phyloP scores from a whole-genome alignment of 345 rosid species.

The Euclidium syriacum region DNA sequence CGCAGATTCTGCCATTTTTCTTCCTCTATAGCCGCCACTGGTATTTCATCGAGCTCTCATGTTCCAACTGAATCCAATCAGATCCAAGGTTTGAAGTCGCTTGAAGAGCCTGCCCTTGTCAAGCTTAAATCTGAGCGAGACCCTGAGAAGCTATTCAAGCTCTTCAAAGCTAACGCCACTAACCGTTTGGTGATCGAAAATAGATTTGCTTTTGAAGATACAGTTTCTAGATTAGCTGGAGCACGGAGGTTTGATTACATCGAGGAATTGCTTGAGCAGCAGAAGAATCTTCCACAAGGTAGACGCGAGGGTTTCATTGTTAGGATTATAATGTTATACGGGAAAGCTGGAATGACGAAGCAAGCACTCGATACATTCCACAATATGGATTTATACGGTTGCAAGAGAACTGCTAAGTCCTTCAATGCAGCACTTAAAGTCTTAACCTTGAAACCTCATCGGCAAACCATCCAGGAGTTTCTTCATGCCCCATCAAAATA shows the following conservation, averaged over 20 bases:
- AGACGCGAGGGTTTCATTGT: conserved; percentile 78
- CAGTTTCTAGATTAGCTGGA: conserved; percentile 65
- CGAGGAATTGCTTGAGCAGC: conserved; percentile 77
- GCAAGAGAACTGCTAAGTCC: conserved; percentile 66
- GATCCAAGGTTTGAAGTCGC: conserved; percentile 20
- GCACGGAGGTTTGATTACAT: conserved; percentile 64
- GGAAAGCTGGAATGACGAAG: conserved; percentile 69
- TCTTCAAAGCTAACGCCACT: conserved; percentile 65
- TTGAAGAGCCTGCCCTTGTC: conserved; percentile 62
- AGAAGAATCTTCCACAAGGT: conserved; percentile 73
- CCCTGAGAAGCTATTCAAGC: conserved; percentile 61
- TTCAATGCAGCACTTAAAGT: conserved; percentile 68
- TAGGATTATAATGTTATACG: conserved; percentile 79
- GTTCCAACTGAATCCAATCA: conserved; percentile 2
- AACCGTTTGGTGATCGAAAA: conserved; percentile 61
- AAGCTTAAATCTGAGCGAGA: conserved; percentile 75
- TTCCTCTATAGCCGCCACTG: conserved; percentile 19
- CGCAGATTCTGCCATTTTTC: conserved; percentile 50
- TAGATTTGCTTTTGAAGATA: conserved; percentile 68
- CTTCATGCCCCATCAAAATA: conserved; percentile 42
- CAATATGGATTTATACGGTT: conserved; percentile 57
- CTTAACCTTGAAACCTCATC: conserved; percentile 45
- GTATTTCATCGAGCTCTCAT: conserved; percentile 27
- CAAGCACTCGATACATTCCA: conserved; percentile 58
- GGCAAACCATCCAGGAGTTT: conserved; percentile 44